phyloP scores from a whole-genome alignment of 2,329 filamentous ascomycete genomes.

The Xylariaceae sp. region DNA sequence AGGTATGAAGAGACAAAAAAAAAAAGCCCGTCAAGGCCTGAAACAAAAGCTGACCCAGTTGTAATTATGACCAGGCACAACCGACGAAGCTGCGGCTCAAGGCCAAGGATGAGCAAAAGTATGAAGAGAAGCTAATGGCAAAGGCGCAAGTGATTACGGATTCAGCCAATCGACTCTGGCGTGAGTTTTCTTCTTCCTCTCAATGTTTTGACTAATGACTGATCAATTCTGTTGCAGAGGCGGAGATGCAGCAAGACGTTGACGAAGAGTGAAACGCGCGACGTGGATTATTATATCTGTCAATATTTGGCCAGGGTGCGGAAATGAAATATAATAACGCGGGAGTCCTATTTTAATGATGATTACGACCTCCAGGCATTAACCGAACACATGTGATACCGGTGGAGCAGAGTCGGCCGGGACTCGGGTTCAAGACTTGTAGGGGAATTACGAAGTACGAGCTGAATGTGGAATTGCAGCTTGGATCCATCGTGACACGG shows the following conservation, averaged over 20 bases:
- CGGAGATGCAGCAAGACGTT: constrained; percentile 49
- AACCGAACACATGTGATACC: no score
- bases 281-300: background rate
- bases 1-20: constrained; percentile 49
- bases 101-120: constrained; percentile 54
- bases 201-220: constrained; percentile 4
- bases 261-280: constrained; percentile 35
- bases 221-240: constrained; percentile 34
- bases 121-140: constrained; percentile 58
- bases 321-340: no score
- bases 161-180: constrained; percentile 67
- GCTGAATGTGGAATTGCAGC: no score
- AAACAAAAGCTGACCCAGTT: constrained; percentile 9
- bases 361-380: background rate
- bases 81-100: constrained; percentile 59
- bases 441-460: no score
- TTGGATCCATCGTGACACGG: no score
- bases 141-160: constrained; percentile 67
- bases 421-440: no score
- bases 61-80: constrained; percentile 59
- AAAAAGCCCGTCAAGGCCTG: background rate
- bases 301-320: no score
- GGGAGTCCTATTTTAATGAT: background rate
- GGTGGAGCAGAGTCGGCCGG: no score
- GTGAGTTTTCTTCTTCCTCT: constrained; percentile 48